Evolutionary conservation across 345 rosid genomes (phyloP).

Genomic region (Raphanus sativus): DNA sequence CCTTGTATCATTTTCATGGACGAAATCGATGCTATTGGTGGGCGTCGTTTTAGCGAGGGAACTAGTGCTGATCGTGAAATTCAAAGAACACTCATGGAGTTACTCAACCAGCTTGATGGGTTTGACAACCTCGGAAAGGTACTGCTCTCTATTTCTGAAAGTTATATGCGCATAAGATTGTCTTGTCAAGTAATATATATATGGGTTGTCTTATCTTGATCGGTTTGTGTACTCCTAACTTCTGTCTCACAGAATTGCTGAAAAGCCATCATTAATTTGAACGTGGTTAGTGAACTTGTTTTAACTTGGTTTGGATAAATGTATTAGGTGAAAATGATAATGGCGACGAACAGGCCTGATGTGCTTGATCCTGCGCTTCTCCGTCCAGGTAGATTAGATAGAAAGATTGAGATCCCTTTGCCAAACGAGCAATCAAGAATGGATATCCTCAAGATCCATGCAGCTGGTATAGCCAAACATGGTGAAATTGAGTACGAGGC

Average conservation of each 20-base stretch:
- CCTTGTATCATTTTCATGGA: conserved; percentile 99
- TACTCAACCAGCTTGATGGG: conserved; percentile 98
- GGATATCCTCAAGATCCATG: conserved; percentile 97
- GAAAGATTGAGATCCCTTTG: conserved; percentile 94
- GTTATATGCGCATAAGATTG: neutral
- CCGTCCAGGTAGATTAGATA: conserved; percentile 87
- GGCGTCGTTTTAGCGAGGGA: conserved; percentile 97
- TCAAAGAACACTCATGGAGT: conserved; percentile 95
- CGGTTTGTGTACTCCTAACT: neutral
- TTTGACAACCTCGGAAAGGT: conserved; percentile 98
- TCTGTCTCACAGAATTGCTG: neutral
- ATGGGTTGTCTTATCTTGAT: neutral
- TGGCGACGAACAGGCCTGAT: conserved; percentile 98
- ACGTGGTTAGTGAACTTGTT: too few relatives aligned
- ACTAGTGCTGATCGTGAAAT: conserved; percentile 99
- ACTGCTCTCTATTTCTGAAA: neutral
- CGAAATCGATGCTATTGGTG: conserved; percentile 99
- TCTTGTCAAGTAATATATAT: neutral
- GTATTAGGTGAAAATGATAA: conserved; percentile 90
- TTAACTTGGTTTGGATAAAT: neutral
- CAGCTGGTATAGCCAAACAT: conserved; percentile 91
- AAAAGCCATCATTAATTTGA: neutral
- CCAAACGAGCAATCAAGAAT: conserved; percentile 97
- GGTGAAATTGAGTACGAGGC: conserved; percentile 98
- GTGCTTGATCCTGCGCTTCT: conserved; percentile 98